Evolutionary conservation across 1,284 basidiomycete genomes (phyloP).

Genomic region (Vanrija pseudolonga): DNA sequence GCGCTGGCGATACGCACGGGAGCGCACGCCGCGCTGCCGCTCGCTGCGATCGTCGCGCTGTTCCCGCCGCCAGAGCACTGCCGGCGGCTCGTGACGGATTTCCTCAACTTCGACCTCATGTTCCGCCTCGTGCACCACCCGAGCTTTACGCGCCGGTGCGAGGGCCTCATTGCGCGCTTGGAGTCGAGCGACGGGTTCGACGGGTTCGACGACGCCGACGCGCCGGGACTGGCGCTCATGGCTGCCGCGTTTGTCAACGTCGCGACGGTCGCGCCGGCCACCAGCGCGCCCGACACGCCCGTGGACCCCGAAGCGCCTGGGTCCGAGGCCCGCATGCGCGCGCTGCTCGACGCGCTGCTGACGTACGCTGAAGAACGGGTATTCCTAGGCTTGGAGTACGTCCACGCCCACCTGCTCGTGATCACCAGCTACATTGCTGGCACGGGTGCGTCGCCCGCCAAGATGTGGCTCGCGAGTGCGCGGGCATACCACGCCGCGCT

Average conservation of each 20-base stretch:
- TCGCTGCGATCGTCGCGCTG: not conserved
- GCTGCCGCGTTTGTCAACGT: not conserved
- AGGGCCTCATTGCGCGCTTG: not conserved
- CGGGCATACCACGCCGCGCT: conserved; percentile 2
- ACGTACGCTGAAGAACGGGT: too few relatives aligned
- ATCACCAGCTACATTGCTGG: not conserved
- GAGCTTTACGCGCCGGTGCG: conserved; percentile 1
- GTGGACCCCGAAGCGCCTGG: too few relatives aligned
- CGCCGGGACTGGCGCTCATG: not conserved
- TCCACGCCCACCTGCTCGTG: not conserved
- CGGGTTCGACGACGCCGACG: not conserved
- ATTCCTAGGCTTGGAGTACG: not conserved
- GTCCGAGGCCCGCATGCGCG: too few relatives aligned
- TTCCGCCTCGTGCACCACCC: conserved; percentile 5
- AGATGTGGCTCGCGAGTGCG: not conserved
- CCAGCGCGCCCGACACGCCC: too few relatives aligned
- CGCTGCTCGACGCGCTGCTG: too few relatives aligned
- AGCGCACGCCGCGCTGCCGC: too few relatives aligned
- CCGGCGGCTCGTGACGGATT: not conserved
- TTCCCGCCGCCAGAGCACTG: conserved; percentile 2
- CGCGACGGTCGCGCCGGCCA: not conserved
- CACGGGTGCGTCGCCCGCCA: not conserved
- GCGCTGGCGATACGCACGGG: too few relatives aligned
- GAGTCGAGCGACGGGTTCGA: not conserved
- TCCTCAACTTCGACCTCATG: conserved; percentile 2